Percentiles rank a stretch among this genome's conserved stretches.
Conservation (phyloP, 179 eudicot species). For the Heliamphora ciliata region DNA sequence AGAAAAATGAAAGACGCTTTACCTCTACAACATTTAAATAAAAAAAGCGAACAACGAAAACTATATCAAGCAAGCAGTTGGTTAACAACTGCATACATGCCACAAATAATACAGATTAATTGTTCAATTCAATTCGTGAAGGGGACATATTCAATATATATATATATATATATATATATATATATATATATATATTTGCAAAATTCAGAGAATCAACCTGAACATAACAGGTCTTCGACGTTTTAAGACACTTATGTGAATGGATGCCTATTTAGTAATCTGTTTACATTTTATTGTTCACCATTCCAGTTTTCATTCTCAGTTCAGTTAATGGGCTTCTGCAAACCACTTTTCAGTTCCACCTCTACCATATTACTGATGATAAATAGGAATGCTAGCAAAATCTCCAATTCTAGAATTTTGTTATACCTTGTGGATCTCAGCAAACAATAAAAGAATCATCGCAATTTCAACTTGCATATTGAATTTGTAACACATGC, state of each 20-base stretch:
- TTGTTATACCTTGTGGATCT: slow-evolving; percentile 75
- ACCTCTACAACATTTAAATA: neutral
- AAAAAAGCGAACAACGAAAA: neutral
- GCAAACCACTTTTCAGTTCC: slow-evolving; percentile 5
- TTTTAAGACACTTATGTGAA: neutral
- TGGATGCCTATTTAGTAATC: neutral
- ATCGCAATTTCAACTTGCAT: slow-evolving; percentile 84
- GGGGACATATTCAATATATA: neutral
- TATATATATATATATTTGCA: too few species aligned
- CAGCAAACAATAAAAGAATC: slow-evolving; percentile 83
- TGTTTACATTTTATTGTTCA: neutral
- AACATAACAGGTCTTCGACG: neutral
- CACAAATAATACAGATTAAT: neutral
- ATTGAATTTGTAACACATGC: slow-evolving; percentile 88
- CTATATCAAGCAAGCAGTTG: neutral
- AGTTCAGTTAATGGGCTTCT: neutral
- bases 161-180: too few species aligned
- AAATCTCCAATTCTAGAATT: slow-evolving; percentile 1
- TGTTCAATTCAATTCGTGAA: neutral
- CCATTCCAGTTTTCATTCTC: neutral
- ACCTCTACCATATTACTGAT: slow-evolving; percentile 3
- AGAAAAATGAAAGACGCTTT: slow-evolving; percentile 8
- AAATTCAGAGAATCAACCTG: neutral
- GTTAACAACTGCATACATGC: neutral
- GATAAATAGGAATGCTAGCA: neutral